Conservation (phyloP, 2,329 filamentous ascomycete genomes). For the Talaromyces sp. region DNA sequence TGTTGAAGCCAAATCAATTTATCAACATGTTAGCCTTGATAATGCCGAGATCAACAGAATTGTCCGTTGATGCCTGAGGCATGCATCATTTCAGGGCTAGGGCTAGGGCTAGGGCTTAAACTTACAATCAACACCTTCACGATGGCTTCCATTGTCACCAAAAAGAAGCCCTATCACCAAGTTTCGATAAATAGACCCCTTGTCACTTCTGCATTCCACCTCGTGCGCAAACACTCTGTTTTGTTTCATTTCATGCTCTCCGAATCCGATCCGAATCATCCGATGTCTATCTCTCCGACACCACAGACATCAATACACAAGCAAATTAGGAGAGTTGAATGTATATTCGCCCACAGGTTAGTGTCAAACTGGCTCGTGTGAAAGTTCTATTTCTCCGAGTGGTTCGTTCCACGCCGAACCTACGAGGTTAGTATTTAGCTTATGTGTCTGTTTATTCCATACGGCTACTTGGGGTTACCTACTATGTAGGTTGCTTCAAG, state of each 20-base stretch:
- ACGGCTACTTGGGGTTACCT: background rate
- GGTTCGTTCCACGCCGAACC: background rate
- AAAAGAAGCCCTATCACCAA: too few species aligned
- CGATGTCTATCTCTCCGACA: background rate
- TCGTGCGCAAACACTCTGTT: background rate
- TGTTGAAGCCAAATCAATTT: too few species aligned
- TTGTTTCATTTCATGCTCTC: conserved; percentile 2
- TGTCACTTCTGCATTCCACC: background rate
- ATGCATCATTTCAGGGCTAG: background rate
- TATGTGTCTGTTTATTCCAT: background rate
- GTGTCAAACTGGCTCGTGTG: background rate
- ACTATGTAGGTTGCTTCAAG: too few species aligned
- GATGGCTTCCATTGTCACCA: background rate
- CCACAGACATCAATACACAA: background rate
- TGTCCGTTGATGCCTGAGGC: conserved; percentile 3
- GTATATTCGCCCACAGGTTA: background rate
- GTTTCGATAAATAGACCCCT: background rate
- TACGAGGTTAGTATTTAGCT: background rate
- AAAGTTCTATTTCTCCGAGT: background rate
- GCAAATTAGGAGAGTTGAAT: background rate
- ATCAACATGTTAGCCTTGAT: too few species aligned
- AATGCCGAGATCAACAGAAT: too few species aligned
- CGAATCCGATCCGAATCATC: conserved; percentile 1
- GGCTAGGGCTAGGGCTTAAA: background rate
- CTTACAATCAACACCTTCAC: too few species aligned